A percentile compares a stretch with the other conserved stretches of the same genome.
Evolutionary conservation across 768 basidiomycete genomes (phyloP).

Genomic region (Daedaleopsis sinensis): DNA sequence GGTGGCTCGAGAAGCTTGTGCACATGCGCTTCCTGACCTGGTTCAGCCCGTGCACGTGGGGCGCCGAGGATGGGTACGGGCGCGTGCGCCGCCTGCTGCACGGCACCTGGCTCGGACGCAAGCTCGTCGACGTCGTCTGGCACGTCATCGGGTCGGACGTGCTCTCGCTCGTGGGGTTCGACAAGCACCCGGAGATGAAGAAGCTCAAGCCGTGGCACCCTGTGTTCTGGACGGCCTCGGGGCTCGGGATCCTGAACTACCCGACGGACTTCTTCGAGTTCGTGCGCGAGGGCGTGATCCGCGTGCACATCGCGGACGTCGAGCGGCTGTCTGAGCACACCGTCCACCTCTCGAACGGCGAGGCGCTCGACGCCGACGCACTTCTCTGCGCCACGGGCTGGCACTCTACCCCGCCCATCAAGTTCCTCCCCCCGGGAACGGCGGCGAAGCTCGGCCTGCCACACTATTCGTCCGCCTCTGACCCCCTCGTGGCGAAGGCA

Average conservation of each 20-base stretch:
- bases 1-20: not conserved
- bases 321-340: not conserved
- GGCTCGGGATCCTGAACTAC: not conserved
- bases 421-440: not conserved
- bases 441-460: not conserved
- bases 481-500: not conserved
- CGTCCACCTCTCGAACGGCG: not conserved
- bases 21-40: not conserved
- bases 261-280: not conserved
- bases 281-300: not conserved
- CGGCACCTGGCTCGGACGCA: not conserved
- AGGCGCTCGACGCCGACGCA: not conserved
- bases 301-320: not conserved
- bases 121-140: not conserved
- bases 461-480: not conserved
- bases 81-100: not conserved
- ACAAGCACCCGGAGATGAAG: not conserved
- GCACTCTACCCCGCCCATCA: not conserved
- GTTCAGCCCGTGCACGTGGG: not conserved
- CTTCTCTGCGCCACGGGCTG: not conserved
- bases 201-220: not conserved
- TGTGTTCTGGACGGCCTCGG: not conserved
- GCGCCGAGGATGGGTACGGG: slow-evolving; percentile 1
- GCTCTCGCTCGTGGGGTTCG: not conserved
- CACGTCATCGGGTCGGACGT: not conserved